A percentile compares a stretch with the other conserved stretches of the same genome.
These are phyloP conservation scores for Eucalyptus cloeziana DNA, from an alignment of 345 rosid species.

Conservation along the genomic window DNA sequence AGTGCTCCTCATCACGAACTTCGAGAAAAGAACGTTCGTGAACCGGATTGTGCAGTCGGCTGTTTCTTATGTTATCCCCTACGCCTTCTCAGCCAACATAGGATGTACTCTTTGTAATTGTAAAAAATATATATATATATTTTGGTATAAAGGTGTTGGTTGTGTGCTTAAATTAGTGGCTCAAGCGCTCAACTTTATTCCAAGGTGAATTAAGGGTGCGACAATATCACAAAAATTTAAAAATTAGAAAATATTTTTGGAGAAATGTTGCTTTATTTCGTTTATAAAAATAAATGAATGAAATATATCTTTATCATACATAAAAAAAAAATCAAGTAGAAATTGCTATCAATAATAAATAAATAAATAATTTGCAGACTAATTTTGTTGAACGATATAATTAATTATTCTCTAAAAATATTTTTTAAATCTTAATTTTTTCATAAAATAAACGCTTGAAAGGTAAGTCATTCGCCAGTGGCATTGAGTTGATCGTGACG, in stretches of 20 bases:
- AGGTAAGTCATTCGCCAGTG: no score
- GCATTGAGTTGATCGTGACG: neutral
- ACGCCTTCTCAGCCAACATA: neutral
- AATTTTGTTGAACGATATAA: neutral
- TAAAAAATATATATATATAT: no score
- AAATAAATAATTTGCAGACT: neutral
- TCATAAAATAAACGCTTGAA: neutral
- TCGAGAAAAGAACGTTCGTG: neutral
- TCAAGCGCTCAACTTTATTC: neutral
- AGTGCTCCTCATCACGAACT: neutral
- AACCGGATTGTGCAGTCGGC: neutral
- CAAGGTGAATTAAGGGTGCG: neutral
- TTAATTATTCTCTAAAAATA: neutral
- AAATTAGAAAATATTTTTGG: neutral
- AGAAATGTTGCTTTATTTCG: rapidly evolving
- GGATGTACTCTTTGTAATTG: neutral
- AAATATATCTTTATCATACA: neutral
- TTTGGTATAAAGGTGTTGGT: neutral
- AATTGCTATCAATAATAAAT: neutral
- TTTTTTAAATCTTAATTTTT: neutral
- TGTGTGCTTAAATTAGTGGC: neutral
- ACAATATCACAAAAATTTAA: neutral
- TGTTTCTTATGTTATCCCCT: neutral
- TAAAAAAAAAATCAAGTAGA: neutral
- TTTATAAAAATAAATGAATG: neutral